Evolutionary conservation across 305 asterid genomes (phyloP), one percentile per base, ranked within the genome.

Genomic region (Fraxinus sp.): DNA sequence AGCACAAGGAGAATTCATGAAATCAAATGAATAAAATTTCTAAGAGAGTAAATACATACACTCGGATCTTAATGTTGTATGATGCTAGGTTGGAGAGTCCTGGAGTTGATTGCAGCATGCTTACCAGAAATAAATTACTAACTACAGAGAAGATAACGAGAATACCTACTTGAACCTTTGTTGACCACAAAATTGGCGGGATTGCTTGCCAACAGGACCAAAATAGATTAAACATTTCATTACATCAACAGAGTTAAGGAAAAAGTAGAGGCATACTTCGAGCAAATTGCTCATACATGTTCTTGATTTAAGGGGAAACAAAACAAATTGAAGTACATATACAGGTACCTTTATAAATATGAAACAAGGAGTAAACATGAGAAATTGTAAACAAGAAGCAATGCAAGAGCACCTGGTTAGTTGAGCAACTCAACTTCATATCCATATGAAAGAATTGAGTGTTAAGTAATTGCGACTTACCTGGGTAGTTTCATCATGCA

Each of bases 401-500:
- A 85, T 77, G 80, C 81, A 79, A 77, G 89, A 86, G 91, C 93
- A 91, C 92, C 95, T 78, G 95, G 90, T 84, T 80, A 87, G 73
- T 86, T 86, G 89, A 83, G 85, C 88, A 87, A 88, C 59, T 83
- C 88, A 90, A 90, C 88, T 82, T 85, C 88, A 84, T 80, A 83
- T 85, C 90, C 86, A 86, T 41, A 83, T 62, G 64, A 81, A 86
- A 87, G 80, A 86, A 83, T 79, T 28, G 71, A 83, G 84, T 78
- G 79, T 32, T 35, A 85, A 90, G 92, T 84, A 80, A 83, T 87
- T 82, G 87, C 41, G 89, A 96, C 99, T 96, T 96, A 96, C 99
- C 99, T 96, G 98, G 98, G 92, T 94, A 89, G 92, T 96, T 92
- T 94, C 99, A 87, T 96, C 99, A 87, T 96, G 99, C 92, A 96